Percentiles rank a stretch among this genome's conserved stretches.
Conservation (phyloP, 1,139 yeast genomes). For the Candida albicans region DNA sequence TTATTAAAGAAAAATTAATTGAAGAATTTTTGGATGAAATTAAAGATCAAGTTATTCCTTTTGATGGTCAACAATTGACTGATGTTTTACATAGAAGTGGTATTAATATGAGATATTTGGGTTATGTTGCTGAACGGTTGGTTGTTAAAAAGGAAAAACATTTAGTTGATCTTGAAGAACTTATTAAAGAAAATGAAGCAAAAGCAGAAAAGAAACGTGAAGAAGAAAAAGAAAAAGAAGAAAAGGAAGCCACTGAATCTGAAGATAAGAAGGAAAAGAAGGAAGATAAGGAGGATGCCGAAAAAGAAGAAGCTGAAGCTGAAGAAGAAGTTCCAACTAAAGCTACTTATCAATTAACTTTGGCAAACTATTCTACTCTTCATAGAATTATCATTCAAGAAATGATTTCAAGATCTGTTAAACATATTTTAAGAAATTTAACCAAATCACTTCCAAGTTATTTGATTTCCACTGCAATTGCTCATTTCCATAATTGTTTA, state of each 20-base stretch:
- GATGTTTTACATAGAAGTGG: conserved; percentile 74
- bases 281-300: conserved; percentile 30
- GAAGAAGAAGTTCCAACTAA: conserved; percentile 33
- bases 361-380: conserved; percentile 48
- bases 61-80: conserved; percentile 78
- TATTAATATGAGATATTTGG: conserved; percentile 87
- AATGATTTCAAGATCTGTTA: conserved; percentile 75
- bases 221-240: conserved; percentile 24
- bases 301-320: conserved; percentile 23
- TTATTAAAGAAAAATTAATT: conserved; percentile 57
- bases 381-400: conserved; percentile 58
- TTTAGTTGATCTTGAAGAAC: conserved; percentile 20
- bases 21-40: conserved; percentile 63
- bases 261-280: conserved; percentile 28
- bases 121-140: conserved; percentile 50
- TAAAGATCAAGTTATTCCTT: conserved; percentile 60
- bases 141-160: conserved; percentile 26
- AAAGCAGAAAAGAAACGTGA: conserved; percentile 25
- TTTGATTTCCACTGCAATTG: conserved; percentile 57
- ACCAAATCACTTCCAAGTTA: conserved; percentile 51
- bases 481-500: conserved; percentile 74
- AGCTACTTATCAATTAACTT: conserved; percentile 44
- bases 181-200: conserved; percentile 24
- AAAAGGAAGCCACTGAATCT: conserved; percentile 20
- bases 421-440: conserved; percentile 64